These are phyloP conservation scores for Caryopteris hybrid DNA, from an alignment of 305 asterid species.

Conservation along the genomic window DNA sequence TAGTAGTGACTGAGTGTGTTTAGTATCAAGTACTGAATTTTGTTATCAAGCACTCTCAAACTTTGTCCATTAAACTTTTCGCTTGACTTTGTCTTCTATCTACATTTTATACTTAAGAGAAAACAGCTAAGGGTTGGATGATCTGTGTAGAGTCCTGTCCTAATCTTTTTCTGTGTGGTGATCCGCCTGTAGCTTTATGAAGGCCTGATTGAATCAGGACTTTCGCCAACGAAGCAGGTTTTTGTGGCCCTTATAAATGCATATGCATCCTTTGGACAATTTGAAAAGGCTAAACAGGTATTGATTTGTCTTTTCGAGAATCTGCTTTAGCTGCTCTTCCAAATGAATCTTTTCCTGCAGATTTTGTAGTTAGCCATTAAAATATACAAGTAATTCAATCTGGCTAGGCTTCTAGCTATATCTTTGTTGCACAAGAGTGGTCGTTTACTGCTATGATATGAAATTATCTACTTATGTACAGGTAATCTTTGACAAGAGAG, in stretches of 20 bases:
- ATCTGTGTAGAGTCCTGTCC: slow-evolving; percentile 14
- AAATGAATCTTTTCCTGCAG: not conserved
- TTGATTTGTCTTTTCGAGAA: slow-evolving; percentile 2
- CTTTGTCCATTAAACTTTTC: not conserved
- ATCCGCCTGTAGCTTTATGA: slow-evolving; percentile 52
- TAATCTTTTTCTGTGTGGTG: slow-evolving; percentile 23
- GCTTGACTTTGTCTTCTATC: not conserved
- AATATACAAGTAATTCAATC: not conserved
- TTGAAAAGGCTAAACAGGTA: slow-evolving; percentile 82
- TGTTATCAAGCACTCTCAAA: not conserved
- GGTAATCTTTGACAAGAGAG: slow-evolving; percentile 43
- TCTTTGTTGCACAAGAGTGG: not conserved
- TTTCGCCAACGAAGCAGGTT: slow-evolving; percentile 59
- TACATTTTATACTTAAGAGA: slow-evolving; percentile 6
- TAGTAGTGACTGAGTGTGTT: not conserved
- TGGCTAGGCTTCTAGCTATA: slow-evolving; percentile 3
- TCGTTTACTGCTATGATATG: slow-evolving; percentile 15
- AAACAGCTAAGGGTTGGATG: slow-evolving; percentile 5
- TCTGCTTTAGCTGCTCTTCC: slow-evolving; percentile 15
- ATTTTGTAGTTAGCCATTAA: not conserved
- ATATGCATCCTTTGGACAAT: slow-evolving; percentile 75
- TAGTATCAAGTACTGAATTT: not conserved
- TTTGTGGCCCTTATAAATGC: slow-evolving; percentile 84
- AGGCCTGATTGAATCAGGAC: slow-evolving; percentile 45
- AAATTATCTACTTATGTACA: slow-evolving; percentile 29